Base-by-base conservation (phyloP, 2,329 filamentous ascomycete species). In the Paecilomyces niveus region DNA sequence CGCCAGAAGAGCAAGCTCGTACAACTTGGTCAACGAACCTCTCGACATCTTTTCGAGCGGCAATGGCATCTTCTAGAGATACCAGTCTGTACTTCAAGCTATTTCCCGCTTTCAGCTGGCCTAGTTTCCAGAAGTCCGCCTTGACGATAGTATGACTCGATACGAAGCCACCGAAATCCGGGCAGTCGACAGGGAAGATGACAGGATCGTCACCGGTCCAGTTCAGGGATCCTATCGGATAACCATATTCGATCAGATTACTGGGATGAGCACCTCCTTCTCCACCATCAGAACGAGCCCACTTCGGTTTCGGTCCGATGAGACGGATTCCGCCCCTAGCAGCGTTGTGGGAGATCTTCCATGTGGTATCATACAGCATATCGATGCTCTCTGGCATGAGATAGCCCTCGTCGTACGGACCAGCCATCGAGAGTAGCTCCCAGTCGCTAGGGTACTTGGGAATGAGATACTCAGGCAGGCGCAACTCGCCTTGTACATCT, bases 181-280 rank as follows among this genome's bases (percentile, higher is more conserved):
- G 85, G 55, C 78, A 79, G 64, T 87, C 84, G 4, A 81, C 74
- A 0, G 83, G 78, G 54, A 87, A 85, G 18, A 87, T 80, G n/a
- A 81, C 82, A 1, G 82, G 79, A 35, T 83, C 81, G 58, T 86
- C 83, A 3, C 84, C 84, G 0, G 83, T 85, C 79, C 81, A 87
- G 62, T 85, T 86, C 26, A 86, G 64, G 0, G 79, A 79, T 0
- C 83, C 83, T 1, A 83, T 67, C 0, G 82, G 81, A 65, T 86
- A 87, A 2, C 84, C 83, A 62, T 86, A 85, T 61, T 84, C 82
- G 22, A 83, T 78, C 15, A 83, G 64, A 61, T 86, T 85, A 33
- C 76, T 80, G 0, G 85, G 85, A 67, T 88, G 85, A 0, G 81
- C 78, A 10, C 85, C 85, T 7, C 84, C 85, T 60, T 86, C 84